These are phyloP conservation scores for Colletotrichum higginsianum DNA, from an alignment of 2,329 filamentous ascomycete species.

Conservation along the genomic window DNA sequence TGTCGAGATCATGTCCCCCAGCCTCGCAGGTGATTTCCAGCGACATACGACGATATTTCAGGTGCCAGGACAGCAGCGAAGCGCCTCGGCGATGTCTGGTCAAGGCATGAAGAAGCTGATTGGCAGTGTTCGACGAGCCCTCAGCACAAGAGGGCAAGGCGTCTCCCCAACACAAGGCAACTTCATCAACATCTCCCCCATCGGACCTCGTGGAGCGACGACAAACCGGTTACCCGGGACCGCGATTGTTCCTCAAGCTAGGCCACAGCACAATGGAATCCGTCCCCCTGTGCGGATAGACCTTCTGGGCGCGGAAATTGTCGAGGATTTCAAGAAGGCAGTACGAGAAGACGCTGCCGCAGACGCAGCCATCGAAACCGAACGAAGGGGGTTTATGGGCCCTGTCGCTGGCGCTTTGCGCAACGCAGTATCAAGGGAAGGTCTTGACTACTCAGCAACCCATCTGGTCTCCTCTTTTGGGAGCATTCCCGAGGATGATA, in stretches of 20 bases:
- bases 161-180: conserved; percentile 62
- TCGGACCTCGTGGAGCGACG: conserved; percentile 67
- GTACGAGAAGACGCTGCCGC: conserved; percentile 75
- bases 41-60: conserved; percentile 70
- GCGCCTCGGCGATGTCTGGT: conserved; percentile 72
- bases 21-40: conserved; percentile 60
- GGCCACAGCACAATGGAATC: conserved; percentile 58
- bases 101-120: conserved; percentile 89
- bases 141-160: conserved; percentile 73
- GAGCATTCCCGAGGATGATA: conserved; percentile 51
- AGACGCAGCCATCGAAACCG: conserved; percentile 50
- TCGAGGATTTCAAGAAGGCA: conserved; percentile 84
- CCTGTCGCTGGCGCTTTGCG: conserved; percentile 30
- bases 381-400: conserved; percentile 36
- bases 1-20: conserved; percentile 76
- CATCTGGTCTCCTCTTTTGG: conserved; percentile 61
- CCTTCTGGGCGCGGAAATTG: conserved; percentile 82
- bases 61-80: conserved; percentile 53
- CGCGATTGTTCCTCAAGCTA: conserved; percentile 71
- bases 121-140: conserved; percentile 85
- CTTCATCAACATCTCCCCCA: conserved; percentile 64
- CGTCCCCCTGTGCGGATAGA: conserved; percentile 80
- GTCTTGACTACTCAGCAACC: conserved; percentile 60
- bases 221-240: conserved; percentile 73
- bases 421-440: conserved; percentile 45